Percentiles rank a stretch among this genome's conserved stretches.
Evolutionary conservation across 306 rosid genomes (phyloP).

Genomic region (Vigna unguiculata): DNA sequence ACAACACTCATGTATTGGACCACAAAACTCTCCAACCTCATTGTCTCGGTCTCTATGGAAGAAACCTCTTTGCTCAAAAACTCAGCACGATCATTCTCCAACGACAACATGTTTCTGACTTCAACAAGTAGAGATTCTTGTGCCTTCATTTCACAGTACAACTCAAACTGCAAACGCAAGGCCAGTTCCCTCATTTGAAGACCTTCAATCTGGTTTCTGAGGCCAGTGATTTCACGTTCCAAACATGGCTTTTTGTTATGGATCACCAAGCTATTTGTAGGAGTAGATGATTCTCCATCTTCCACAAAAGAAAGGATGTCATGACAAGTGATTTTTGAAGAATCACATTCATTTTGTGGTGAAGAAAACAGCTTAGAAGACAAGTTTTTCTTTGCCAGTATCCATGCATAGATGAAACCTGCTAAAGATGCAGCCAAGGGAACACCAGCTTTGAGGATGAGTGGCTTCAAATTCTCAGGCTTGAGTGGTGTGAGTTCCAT

Average conservation of each 20-base stretch:
- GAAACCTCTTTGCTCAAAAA: slow-evolving; percentile 67
- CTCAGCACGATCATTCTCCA: slow-evolving; percentile 57
- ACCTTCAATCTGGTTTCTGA: slow-evolving; percentile 59
- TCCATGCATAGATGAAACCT: slow-evolving; percentile 64
- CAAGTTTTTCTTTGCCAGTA: slow-evolving; percentile 56
- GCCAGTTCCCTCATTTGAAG: slow-evolving; percentile 61
- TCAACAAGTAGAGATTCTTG: slow-evolving; percentile 57
- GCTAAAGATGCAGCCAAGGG: slow-evolving; percentile 70
- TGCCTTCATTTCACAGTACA: slow-evolving; percentile 68
- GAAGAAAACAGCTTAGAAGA: not conserved
- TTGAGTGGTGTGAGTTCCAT: slow-evolving; percentile 63
- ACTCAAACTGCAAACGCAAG: slow-evolving; percentile 53
- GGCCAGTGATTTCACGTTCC: slow-evolving; percentile 53
- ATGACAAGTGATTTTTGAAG: slow-evolving; percentile 37
- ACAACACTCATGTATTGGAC: slow-evolving; percentile 48
- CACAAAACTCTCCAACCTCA: slow-evolving; percentile 52
- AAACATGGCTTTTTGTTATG: slow-evolving; percentile 1
- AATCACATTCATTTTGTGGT: not conserved
- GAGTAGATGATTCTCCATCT: slow-evolving; percentile 41
- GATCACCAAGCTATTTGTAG: slow-evolving; percentile 20
- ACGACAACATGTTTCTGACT: slow-evolving; percentile 51
- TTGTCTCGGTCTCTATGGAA: slow-evolving; percentile 53
- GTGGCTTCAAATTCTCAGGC: slow-evolving; percentile 51
- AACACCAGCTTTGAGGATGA: slow-evolving; percentile 71
- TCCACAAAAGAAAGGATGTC: slow-evolving; percentile 30